Conservation (phyloP, 108 stramenopile genomes). For the Pseudonitzschia pungens region DNA sequence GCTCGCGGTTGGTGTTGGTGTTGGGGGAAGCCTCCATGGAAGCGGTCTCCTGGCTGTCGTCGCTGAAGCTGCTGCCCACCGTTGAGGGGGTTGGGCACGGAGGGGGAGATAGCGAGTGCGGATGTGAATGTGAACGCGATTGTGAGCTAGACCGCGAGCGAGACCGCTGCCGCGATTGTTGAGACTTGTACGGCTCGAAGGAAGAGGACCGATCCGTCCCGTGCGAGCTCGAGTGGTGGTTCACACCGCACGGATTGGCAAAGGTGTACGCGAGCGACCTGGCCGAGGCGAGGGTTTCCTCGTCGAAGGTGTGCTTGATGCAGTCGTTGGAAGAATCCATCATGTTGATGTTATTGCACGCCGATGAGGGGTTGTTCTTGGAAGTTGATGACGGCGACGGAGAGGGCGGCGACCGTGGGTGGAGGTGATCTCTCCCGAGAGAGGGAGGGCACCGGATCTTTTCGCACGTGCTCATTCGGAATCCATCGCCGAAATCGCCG, state of each 20-base stretch:
- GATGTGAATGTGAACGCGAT: too few relatives aligned
- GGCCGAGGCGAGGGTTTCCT: neutral
- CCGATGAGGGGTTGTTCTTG: neutral
- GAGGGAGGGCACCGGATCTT: too few relatives aligned
- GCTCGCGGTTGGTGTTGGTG: neutral
- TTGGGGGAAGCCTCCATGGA: neutral
- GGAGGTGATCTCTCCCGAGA: neutral
- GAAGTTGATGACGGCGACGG: neutral
- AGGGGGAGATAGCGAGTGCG: neutral
- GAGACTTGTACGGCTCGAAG: too few relatives aligned
- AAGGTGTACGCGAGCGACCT: neutral
- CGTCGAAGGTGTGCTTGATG: neutral
- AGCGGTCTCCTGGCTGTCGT: neutral
- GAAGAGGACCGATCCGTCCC: too few relatives aligned
- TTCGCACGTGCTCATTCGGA: too few relatives aligned
- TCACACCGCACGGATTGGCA: constrained; percentile 2
- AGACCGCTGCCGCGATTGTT: too few relatives aligned
- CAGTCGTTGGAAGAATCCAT: constrained; percentile 2
- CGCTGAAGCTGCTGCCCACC: constrained; percentile 4
- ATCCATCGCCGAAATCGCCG: too few relatives aligned
- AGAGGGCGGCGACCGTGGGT: neutral
- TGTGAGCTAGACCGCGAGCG: too few relatives aligned
- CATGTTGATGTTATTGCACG: neutral
- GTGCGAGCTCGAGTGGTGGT: too few relatives aligned
- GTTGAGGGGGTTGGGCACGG: constrained; percentile 1